Percentiles rank a stretch among this genome's conserved stretches.
Conservation (phyloP, 768 basidiomycete species). For the Russula dissimulans region DNA sequence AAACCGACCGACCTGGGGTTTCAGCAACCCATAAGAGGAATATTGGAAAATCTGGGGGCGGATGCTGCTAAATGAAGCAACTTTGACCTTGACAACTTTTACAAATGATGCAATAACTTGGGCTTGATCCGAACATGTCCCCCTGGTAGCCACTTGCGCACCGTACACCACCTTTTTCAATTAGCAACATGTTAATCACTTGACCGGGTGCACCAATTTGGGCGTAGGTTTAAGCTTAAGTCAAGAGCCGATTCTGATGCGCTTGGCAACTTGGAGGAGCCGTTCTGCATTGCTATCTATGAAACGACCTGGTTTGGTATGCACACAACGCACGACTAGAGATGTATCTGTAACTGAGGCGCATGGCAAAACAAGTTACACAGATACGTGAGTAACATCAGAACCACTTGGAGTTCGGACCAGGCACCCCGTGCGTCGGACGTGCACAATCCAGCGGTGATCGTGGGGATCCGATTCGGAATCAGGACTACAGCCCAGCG, state of each 20-base stretch:
- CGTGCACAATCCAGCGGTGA: neutral
- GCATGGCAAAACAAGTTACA: neutral
- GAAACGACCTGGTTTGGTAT: neutral
- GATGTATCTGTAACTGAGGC: neutral
- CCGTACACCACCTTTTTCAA: neutral
- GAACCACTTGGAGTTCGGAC: neutral
- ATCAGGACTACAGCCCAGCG: neutral
- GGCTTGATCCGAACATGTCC: neutral
- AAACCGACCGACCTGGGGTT: too few relatives aligned
- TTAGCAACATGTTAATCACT: neutral
- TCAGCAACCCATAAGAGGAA: too few relatives aligned
- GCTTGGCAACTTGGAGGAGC: too few relatives aligned
- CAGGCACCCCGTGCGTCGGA: neutral
- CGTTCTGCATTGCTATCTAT: too few relatives aligned
- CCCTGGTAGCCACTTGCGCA: neutral
- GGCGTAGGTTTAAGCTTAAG: neutral
- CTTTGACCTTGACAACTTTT: neutral
- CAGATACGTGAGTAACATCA: neutral
- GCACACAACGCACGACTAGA: neutral
- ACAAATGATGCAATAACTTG: neutral
- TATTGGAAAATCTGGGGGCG: neutral
- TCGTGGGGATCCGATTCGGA: neutral
- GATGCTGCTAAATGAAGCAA: neutral
- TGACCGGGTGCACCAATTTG: neutral
- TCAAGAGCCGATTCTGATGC: neutral